Percentiles rank a stretch among this genome's conserved stretches.
Evolutionary conservation across 352 stramenopile species (phyloP).

Genomic region (Globisporangium orthogonon): DNA sequence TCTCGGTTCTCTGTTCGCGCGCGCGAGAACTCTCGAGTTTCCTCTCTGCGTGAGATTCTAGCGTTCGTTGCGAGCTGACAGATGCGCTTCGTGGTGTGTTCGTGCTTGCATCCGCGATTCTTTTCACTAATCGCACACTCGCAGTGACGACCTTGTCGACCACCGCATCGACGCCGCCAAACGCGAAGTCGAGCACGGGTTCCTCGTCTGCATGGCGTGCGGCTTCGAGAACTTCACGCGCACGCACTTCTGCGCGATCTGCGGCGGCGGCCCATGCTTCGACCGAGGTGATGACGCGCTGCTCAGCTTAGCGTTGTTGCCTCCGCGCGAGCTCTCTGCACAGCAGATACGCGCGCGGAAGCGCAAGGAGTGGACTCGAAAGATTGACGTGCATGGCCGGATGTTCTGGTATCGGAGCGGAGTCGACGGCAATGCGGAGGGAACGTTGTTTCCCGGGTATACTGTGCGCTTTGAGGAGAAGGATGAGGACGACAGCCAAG

Average conservation of each 20-base stretch:
- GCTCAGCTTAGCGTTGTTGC: background rate
- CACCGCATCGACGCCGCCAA: constrained; percentile 12
- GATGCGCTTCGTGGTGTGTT: background rate
- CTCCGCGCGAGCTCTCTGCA: background rate
- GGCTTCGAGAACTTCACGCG: constrained; percentile 76
- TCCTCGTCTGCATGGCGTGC: constrained; percentile 35
- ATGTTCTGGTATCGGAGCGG: constrained; percentile 46
- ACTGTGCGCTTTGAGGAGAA: constrained; percentile 25
- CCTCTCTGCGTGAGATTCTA: background rate
- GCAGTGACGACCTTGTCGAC: constrained; percentile 6
- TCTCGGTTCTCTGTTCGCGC: background rate
- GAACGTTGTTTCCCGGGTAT: constrained; percentile 20
- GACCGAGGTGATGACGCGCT: constrained; percentile 16
- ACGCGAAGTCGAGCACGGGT: constrained; percentile 34
- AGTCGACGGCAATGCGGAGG: constrained; percentile 5
- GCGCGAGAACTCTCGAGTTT: background rate
- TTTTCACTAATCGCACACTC: no score
- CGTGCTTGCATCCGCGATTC: background rate
- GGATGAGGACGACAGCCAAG: background rate
- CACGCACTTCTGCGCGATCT: constrained; percentile 56
- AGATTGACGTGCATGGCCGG: constrained; percentile 49
- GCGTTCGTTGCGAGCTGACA: background rate
- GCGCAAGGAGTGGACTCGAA: constrained; percentile 62
- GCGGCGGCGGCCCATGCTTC: constrained; percentile 27
- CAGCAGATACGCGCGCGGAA: constrained; percentile 23